Conservation (phyloP, 805 yeast species). For the Yarrowia sp. region DNA sequence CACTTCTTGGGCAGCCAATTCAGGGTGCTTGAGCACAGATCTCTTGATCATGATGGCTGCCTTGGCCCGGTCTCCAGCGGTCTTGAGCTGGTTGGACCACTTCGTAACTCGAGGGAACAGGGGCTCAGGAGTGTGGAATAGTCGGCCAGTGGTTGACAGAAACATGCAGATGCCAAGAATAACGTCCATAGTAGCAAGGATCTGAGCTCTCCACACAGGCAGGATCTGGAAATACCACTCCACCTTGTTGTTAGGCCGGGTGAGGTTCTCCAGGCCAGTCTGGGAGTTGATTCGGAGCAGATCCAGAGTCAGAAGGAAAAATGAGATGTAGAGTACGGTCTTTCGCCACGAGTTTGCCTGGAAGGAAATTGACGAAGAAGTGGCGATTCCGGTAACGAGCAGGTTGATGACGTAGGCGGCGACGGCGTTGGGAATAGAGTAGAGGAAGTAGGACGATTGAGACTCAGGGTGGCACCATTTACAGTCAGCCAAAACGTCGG, state of each 20-base stretch:
- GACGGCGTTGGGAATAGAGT: constrained; percentile 27
- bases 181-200: constrained; percentile 25
- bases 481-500: constrained; percentile 30
- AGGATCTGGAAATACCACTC: constrained; percentile 30
- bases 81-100: constrained; percentile 11
- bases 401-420: constrained; percentile 29
- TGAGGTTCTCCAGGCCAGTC: constrained; percentile 25
- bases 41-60: constrained; percentile 22
- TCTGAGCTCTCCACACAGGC: constrained; percentile 25
- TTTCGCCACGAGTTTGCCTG: constrained; percentile 22
- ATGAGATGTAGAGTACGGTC: constrained; percentile 14
- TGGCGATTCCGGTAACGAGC: constrained; percentile 27
- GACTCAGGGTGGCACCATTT: constrained; percentile 30
- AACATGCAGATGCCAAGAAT: constrained; percentile 23
- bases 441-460: constrained; percentile 27
- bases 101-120: constrained; percentile 22
- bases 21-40: constrained; percentile 25
- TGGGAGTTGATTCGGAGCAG: constrained; percentile 15
- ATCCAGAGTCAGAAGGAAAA: constrained; percentile 5
- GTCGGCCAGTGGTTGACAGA: constrained; percentile 28
- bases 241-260: constrained; percentile 19
- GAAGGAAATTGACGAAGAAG: constrained; percentile 24
- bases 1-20: constrained; percentile 11
- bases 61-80: constrained; percentile 23
- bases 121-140: constrained; percentile 26